Percentiles rank a stretch among this genome's conserved stretches.
phyloP scores from a whole-genome alignment of 1,139 yeast genomes.

The Lodderomyces margitis region DNA sequence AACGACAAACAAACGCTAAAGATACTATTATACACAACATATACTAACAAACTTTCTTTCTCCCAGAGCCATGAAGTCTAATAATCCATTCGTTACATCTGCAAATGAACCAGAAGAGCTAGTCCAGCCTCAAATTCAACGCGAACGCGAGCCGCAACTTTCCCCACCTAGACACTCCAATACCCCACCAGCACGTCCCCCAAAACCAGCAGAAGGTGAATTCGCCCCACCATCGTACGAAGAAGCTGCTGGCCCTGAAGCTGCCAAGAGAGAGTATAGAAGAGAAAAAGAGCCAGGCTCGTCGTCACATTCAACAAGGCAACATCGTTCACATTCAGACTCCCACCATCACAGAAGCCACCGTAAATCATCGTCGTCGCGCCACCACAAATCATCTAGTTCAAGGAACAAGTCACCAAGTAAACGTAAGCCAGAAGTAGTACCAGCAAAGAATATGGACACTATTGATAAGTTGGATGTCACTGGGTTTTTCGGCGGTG shows the following conservation, averaged over 20 bases:
- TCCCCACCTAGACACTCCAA: slow-evolving; percentile 8
- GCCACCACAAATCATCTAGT: slow-evolving; percentile 12
- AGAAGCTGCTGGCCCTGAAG: slow-evolving; percentile 59
- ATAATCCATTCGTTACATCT: slow-evolving; percentile 57
- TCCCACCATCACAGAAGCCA: slow-evolving; percentile 10
- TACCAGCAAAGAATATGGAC: slow-evolving; percentile 66
- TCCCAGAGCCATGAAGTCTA: slow-evolving; percentile 44
- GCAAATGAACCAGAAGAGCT: slow-evolving; percentile 30
- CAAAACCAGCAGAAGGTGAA: slow-evolving; percentile 21
- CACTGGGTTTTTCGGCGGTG: slow-evolving; percentile 91
- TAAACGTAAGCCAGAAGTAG: slow-evolving; percentile 41
- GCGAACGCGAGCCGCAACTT: slow-evolving; percentile 12
- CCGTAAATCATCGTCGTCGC: slow-evolving; percentile 11
- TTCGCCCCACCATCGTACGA: slow-evolving; percentile 62
- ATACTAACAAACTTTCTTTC: slow-evolving; percentile 22
- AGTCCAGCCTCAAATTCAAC: slow-evolving; percentile 12
- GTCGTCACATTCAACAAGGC: slow-evolving; percentile 3
- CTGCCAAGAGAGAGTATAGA: slow-evolving; percentile 45
- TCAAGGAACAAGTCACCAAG: slow-evolving; percentile 31
- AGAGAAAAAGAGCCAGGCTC: slow-evolving; percentile 40
- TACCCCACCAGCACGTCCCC: slow-evolving; percentile 32
- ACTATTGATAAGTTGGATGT: slow-evolving; percentile 94
- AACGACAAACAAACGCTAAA: background rate
- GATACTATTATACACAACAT: background rate
- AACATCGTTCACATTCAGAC: slow-evolving; percentile 12